Percentiles rank a stretch among this genome's conserved stretches.
phyloP scores from a whole-genome alignment of 2,329 filamentous ascomycete genomes.

The Simplicillium sp. region DNA sequence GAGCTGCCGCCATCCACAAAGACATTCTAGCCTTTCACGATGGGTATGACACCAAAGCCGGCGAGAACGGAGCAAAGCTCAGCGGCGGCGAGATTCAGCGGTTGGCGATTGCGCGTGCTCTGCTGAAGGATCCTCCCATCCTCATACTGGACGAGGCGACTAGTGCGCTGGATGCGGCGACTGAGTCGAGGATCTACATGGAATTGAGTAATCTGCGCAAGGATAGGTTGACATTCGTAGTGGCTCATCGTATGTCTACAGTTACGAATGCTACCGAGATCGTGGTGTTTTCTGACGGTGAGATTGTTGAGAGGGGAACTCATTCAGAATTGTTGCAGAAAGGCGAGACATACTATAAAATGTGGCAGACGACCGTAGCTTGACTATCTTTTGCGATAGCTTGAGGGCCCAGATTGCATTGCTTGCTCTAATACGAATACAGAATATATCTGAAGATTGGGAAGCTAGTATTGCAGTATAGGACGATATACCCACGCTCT shows the following conservation, averaged over 20 bases:
- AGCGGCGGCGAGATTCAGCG: constrained; percentile 54
- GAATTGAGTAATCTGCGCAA: constrained; percentile 36
- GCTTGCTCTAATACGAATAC: too few species aligned
- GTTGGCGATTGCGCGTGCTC: constrained; percentile 52
- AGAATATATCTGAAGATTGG: too few species aligned
- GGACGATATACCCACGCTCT: too few species aligned
- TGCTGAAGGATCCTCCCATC: constrained; percentile 61
- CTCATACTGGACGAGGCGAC: constrained; percentile 66
- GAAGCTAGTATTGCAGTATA: too few species aligned
- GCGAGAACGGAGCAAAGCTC: constrained; percentile 41
- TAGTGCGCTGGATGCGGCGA: constrained; percentile 56
- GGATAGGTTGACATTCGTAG: constrained; percentile 42
- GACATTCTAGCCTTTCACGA: constrained; percentile 43
- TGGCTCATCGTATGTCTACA: constrained; percentile 48
- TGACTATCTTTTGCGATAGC: too few species aligned
- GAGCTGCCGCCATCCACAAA: constrained; percentile 44
- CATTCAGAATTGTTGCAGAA: constrained; percentile 38
- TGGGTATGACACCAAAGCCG: constrained; percentile 42
- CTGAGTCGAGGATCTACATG: constrained; percentile 47
- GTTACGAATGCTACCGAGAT: constrained; percentile 46
- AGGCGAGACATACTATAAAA: too few species aligned
- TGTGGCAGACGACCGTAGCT: too few species aligned
- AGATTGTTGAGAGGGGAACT: constrained; percentile 39
- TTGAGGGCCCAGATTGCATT: too few species aligned
- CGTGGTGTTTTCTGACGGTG: constrained; percentile 41